Evolutionary conservation across 148 eudicot genomes (phyloP), one percentile per base, ranked within the genome.

Genomic region (Silene uniflora): DNA sequence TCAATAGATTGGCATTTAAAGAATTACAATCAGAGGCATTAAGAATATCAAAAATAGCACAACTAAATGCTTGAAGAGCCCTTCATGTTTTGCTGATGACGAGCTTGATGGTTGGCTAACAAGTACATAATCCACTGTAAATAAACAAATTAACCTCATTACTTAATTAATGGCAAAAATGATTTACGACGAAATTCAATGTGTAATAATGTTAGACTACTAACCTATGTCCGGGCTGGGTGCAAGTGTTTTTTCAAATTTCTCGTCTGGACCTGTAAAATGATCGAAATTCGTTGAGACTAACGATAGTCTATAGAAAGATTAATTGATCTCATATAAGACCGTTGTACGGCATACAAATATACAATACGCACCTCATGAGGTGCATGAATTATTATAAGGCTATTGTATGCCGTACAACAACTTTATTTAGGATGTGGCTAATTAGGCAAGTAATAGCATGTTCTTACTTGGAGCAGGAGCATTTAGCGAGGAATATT

Each of bases 391-490:
- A 47, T 47, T 9, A 49, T 49, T 11, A 49, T 49, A 49, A 11
- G 7, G 16, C 3, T 8, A 16, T 10, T 49, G 3, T 10, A 49
- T 49, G 55, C 3, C 55, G 2, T 10, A 14, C 55, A 49, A 35
- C 4, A 35, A 35, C 6, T 3, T 3, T 6, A 35, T 35, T 35
- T 5, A 6, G 7, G 6, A 35, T 29, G 1, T 29, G 32, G 32
- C 32, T 29, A 29, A 29, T 12, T 2, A 49, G 0, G 55, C 1
- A 44, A n/a, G n/a, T n/a, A n/a, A n/a, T n/a, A n/a, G n/a, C n/a
- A n/a, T n/a, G n/a, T n/a, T n/a, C 82, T 76, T 75, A 80, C 83
- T 72, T 60, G 73, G 73, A 59, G 83, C 12, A 16, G 83, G 76
- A 39, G 71, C 63, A 3, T n/a, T 67, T 44, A 62, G 24, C 8